Base-by-base conservation (phyloP, 2,329 filamentous ascomycete species). In the Cladosporium colombiae region DNA sequence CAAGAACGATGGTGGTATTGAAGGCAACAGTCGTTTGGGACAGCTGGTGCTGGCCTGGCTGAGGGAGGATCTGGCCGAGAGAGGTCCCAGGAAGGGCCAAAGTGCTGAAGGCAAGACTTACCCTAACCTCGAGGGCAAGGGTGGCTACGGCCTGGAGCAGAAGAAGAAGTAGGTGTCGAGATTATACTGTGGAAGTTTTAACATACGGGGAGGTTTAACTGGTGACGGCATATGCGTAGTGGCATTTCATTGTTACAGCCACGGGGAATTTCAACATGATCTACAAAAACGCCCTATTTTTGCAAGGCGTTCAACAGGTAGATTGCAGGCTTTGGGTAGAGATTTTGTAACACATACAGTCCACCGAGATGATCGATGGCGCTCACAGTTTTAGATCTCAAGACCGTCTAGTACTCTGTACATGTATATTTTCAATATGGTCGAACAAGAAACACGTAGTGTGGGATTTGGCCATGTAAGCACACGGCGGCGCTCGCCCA, bases 31-130 rank as follows among this genome's bases (percentile, higher is more conserved):
- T 73, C 86, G 88, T 65, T 83, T 98, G 8, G 93, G 94, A 11
- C 91, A 96, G 80, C 79, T 99, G 69, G 95, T 98, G 33, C 81
- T 99, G 71, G 84, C 84, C 64, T 99, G 95, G 95, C 82, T 99
- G 77, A 87, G 87, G 75, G 86, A 91, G 68, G 94, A 98, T 79
- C 79, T 97, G 68, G 81, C 84, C 71, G 89, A 91, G 70, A 83
- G 94, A 70, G 94, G 94, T 0, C 93, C 93, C 3, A 83, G 94
- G 57, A 91, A 86, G 70, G 80, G 81, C 49, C 81, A 81, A 66
- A 84, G 79, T 0, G 82, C 84, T 3, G 87, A 92, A 78, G 89
- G 89, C 3, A 85, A 86, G 81, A 87, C 87, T 8, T 92, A 90
- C 71, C 78, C 83, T 72, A 82, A 78, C 64, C 75, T 81, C 1